These are phyloP conservation scores for Suhomyces pyralidae DNA, from an alignment of 805 yeast species.

Conservation along the genomic window DNA sequence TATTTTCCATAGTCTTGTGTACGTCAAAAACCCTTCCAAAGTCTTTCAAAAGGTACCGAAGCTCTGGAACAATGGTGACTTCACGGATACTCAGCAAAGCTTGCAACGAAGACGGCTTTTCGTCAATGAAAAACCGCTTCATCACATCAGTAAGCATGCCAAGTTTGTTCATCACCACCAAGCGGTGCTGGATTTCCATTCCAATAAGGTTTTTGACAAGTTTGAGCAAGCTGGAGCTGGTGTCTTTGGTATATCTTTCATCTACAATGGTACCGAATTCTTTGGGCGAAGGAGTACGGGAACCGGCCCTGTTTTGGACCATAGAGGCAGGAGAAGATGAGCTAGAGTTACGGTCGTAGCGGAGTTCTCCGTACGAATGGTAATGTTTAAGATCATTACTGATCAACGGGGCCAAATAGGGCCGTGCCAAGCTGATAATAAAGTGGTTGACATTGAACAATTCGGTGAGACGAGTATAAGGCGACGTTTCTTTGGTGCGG, in stretches of 20 bases:
- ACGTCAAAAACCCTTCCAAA: slow-evolving; percentile 78
- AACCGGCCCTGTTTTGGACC: not conserved
- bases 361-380: slow-evolving; percentile 35
- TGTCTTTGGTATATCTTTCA: slow-evolving; percentile 31
- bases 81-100: slow-evolving; percentile 63
- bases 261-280: slow-evolving; percentile 31
- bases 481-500: slow-evolving; percentile 41
- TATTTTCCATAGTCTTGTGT: slow-evolving; percentile 63
- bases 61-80: slow-evolving; percentile 85
- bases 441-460: slow-evolving; percentile 93
- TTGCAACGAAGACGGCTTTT: slow-evolving; percentile 67
- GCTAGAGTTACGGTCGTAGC: slow-evolving; percentile 12
- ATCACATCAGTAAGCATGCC: slow-evolving; percentile 70
- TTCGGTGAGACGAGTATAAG: slow-evolving; percentile 86
- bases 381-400: slow-evolving; percentile 78
- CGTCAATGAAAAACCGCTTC: slow-evolving; percentile 81
- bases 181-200: slow-evolving; percentile 80
- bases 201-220: slow-evolving; percentile 54
- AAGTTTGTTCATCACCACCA: slow-evolving; percentile 72
- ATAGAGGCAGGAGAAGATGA: slow-evolving; percentile 6
- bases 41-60: slow-evolving; percentile 65
- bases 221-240: slow-evolving; percentile 30
- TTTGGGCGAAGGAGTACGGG: slow-evolving; percentile 6
- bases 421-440: slow-evolving; percentile 86
- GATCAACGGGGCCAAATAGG: slow-evolving; percentile 87